Conservation (phyloP, 2,329 filamentous ascomycete genomes). For the Calonectria fujianensis region DNA sequence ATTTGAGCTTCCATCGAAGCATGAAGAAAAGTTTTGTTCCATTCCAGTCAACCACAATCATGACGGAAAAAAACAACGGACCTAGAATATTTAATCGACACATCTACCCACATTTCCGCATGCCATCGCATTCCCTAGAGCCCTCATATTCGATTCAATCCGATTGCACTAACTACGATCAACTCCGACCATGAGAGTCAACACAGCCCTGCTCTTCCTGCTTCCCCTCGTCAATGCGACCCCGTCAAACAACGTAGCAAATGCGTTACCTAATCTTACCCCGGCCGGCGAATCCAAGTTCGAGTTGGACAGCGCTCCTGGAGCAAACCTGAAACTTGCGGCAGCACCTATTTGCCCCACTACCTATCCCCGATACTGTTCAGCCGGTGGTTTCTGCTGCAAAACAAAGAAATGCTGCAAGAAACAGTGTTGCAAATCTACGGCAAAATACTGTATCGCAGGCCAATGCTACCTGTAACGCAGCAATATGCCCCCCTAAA, state of each 20-base stretch:
- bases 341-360: not conserved
- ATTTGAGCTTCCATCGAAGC: not conserved
- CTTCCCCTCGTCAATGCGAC: not conserved
- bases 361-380: not conserved
- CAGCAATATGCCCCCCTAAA: too few species aligned
- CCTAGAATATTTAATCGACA: conserved; percentile 14
- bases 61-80: not conserved
- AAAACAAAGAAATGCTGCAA: not conserved
- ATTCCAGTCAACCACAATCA: not conserved
- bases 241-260: not conserved
- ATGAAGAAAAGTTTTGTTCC: not conserved
- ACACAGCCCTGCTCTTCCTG: not conserved
- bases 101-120: not conserved
- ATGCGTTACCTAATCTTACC: not conserved
- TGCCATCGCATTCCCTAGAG: not conserved
- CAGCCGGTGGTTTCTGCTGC: not conserved
- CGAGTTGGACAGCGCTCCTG: not conserved
- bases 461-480: not conserved
- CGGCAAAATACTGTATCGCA: not conserved
- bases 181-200: not conserved
- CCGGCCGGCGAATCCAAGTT: not conserved
- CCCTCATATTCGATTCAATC: not conserved
- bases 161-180: too few species aligned
- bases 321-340: not conserved
- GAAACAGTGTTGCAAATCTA: not conserved